Evolutionary conservation across 768 basidiomycete genomes (phyloP).

Genomic region (Macrocybe gigantea): DNA sequence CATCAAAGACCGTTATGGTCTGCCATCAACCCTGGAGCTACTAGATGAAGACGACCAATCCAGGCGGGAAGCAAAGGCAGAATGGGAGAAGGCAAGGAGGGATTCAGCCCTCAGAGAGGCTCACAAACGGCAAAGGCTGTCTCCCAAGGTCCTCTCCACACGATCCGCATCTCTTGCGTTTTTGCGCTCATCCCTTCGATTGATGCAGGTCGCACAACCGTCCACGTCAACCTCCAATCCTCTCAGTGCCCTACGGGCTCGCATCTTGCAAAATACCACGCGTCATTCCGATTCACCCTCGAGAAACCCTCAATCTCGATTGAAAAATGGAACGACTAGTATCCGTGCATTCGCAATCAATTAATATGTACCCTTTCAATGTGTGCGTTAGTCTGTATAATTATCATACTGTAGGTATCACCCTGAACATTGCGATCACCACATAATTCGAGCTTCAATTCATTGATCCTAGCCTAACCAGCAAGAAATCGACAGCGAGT

Average conservation of each 20-base stretch:
- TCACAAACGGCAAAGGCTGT: conserved; percentile 43
- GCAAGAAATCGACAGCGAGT: conserved; percentile 53
- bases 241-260: conserved; percentile 41
- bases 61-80: conserved; percentile 53
- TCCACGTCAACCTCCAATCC: conserved; percentile 17
- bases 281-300: conserved; percentile 25
- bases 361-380: too few relatives aligned
- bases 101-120: conserved; percentile 37
- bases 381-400: too few relatives aligned
- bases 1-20: conserved; percentile 69
- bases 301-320: conserved; percentile 1
- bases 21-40: conserved; percentile 64
- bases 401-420: too few relatives aligned
- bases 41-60: conserved; percentile 60
- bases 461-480: conserved; percentile 8
- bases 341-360: too few relatives aligned
- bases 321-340: neutral
- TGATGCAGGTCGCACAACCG: neutral
- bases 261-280: conserved; percentile 53
- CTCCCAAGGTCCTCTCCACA: conserved; percentile 19
- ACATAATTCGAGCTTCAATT: neutral
- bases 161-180: conserved; percentile 12
- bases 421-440: neutral
- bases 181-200: too few relatives aligned
- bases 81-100: conserved; percentile 51